phyloP scores from a whole-genome alignment of 2,329 filamentous ascomycete species.

The Raffaelea ambrosiae region DNA sequence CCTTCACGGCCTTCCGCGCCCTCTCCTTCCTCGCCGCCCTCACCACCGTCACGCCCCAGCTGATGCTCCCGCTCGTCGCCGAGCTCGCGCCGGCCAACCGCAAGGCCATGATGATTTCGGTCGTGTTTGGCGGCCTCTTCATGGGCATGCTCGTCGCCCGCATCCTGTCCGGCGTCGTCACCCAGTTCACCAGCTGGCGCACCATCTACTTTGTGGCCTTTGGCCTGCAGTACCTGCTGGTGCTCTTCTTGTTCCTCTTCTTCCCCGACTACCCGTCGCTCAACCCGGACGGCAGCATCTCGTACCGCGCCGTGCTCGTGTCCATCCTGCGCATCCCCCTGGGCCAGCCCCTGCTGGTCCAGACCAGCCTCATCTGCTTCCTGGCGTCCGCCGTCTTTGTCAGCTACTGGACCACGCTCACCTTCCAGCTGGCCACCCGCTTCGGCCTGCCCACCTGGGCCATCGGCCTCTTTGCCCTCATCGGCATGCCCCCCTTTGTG shows the following conservation, averaged over 20 bases:
- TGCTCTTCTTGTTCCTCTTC: constrained; percentile 55
- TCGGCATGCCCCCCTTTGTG: constrained; percentile 42
- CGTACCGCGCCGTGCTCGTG: constrained; percentile 55
- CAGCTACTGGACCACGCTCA: constrained; percentile 53
- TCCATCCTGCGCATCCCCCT: constrained; percentile 55
- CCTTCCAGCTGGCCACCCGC: constrained; percentile 63
- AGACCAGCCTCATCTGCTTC: constrained; percentile 57
- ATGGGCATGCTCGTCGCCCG: constrained; percentile 66
- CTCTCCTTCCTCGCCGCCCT: constrained; percentile 63
- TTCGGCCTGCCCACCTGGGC: constrained; percentile 57
- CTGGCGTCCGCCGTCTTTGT: constrained; percentile 39
- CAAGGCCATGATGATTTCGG: constrained; percentile 59
- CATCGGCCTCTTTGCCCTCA: constrained; percentile 68
- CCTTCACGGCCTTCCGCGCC: constrained; percentile 54
- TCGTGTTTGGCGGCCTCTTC: constrained; percentile 63
- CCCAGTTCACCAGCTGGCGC: constrained; percentile 63
- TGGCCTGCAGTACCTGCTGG: constrained; percentile 58
- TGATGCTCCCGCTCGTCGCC: constrained; percentile 69
- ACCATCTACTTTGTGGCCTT: constrained; percentile 68
- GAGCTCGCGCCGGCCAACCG: constrained; percentile 61
- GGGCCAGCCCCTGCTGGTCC: constrained; percentile 57
- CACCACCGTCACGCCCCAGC: constrained; percentile 65
- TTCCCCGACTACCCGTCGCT: constrained; percentile 71
- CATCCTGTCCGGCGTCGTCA: constrained; percentile 62
- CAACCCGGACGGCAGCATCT: constrained; percentile 44